Base-by-base conservation (phyloP, 106 monocot genomes). In the Acorus calamus region DNA sequence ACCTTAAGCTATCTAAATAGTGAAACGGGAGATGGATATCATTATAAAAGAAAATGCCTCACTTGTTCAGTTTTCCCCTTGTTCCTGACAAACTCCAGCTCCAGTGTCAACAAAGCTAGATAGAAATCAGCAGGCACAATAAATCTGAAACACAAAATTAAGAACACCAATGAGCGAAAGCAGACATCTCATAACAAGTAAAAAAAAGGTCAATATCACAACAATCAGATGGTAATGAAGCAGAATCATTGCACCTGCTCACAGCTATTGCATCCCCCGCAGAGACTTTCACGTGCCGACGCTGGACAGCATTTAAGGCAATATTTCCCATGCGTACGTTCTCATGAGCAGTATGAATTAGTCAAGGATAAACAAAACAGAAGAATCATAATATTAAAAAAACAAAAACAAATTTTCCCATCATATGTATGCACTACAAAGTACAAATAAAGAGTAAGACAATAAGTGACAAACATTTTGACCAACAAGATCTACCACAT, bases 301-400 rank as follows among this genome's bases (percentile, higher is more conserved):
- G 82, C 47, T 91, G 91, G 45, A 98, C 77, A 57, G 91, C 91
- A 73, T 91, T 91, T 44, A 98, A 62, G 42, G 84, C 87, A 67
- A 98, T 87, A 14, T 59, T 67, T 42, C 82, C 85, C 54, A 70
- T 68, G 4, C 7, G 3, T 48, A 88, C 55, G 55, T 63, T 71
- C 10, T 79, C 68, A 54, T 86, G 87, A 69, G 69, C 76, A 47
- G 91, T 98, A 51, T 58, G 45, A 60, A 41, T 62, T 81, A 46
- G 69, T 88, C 61, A 98, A 88, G 80, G 91, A 73, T 62, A 42
- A 61, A 9, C 9, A 8, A 13, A 11, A 13, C 28, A 28, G 28
- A 28, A 28, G 28, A 28, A 28, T 28, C 28, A 28, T 28, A 28
- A 28, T 28, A 28, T 28, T 28, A 28, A 28, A 28, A 28, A 28